A percentile compares a stretch with the other conserved stretches of the same genome.
These are phyloP conservation scores for Yamadazyma paraphyllophila DNA, from an alignment of 805 yeast genomes.

Conservation along the genomic window DNA sequence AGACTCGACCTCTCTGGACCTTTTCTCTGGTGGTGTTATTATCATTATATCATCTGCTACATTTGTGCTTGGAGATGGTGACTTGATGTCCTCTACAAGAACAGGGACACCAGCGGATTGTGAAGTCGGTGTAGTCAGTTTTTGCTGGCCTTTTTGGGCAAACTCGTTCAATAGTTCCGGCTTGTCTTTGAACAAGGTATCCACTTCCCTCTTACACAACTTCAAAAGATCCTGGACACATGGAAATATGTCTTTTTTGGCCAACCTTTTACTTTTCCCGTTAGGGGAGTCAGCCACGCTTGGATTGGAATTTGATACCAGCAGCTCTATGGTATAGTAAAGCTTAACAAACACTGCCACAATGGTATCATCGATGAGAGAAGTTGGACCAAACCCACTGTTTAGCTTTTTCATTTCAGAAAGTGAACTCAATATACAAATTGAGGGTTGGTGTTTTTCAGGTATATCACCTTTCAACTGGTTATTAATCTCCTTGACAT, in stretches of 20 bases:
- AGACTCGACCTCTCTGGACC: not conserved
- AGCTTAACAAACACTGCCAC: slow-evolving; percentile 58
- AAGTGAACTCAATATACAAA: slow-evolving; percentile 46
- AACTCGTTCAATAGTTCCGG: slow-evolving; percentile 33
- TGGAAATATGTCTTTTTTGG: slow-evolving; percentile 43
- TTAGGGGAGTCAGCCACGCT: slow-evolving; percentile 24
- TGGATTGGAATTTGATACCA: not conserved
- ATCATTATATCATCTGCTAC: not conserved
- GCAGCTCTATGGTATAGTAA: slow-evolving; percentile 21
- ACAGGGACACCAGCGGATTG: not conserved
- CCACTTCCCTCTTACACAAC: slow-evolving; percentile 28
- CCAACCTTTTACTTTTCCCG: slow-evolving; percentile 34
- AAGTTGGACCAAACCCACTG: slow-evolving; percentile 79
- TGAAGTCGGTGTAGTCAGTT: not conserved
- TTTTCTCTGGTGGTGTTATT: not conserved
- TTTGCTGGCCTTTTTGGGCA: slow-evolving; percentile 7
- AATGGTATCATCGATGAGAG: slow-evolving; percentile 69
- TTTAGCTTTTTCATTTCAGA: slow-evolving; percentile 68
- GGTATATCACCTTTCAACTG: slow-evolving; percentile 31
- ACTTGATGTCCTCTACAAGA: not conserved
- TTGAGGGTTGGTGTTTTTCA: slow-evolving; percentile 32
- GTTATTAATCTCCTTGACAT: slow-evolving; percentile 32
- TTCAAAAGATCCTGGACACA: slow-evolving; percentile 35
- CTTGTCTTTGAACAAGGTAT: slow-evolving; percentile 25
- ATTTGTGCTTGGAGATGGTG: not conserved